Base-by-base conservation (phyloP, 176 grass and related monocot genomes). In the Oryza glaberrima region DNA sequence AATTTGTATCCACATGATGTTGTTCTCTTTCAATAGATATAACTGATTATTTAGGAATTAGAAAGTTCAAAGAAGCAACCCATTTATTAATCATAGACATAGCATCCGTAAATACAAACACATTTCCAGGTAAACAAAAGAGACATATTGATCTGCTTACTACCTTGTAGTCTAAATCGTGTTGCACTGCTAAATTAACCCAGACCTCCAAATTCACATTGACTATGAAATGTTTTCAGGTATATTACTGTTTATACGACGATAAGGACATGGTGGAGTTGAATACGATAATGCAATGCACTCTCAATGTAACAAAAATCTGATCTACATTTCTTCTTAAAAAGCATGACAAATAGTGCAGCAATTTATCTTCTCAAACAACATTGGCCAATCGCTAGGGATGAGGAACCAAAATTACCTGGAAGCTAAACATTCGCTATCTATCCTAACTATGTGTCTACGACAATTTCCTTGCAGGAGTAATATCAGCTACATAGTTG, bases 261-360 rank as follows among this genome's bases (percentile, higher is more conserved):
- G 19, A 77, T 60, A 69, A 35, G 49, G 16, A 48, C 52, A 51
- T 51, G 43, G 15, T 60, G 48, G 17, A 51, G 0, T 77, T 82
- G 9, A 83, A 78, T 65, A 14, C 63, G 49, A 76, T 38, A 81
- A 56, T 56, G 52, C 17, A 20, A 56, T 56, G 4, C 67, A 79
- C 67, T 58, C 8, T 49, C 26, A 80, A 80, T 46, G 44, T 32
- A 67, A 75, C 38, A 70, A 67, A 75, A 75, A 60, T 36, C 25
- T 11, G 70, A 35, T 61, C 11, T 63, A 40, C 43, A n/a, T 58
- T 9, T 41, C 40, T 41, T 41, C 40, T 41, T 41, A 41, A 41
- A 73, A 26, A 60, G 13, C n/a, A 52, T 41, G 56, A 28, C 2
- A 25, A 83, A 65, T 65, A 43, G 11, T 74, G 45, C 19, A 63